phyloP scores from a whole-genome alignment of 2,329 filamentous ascomycete genomes.

The Penicillium sp. region DNA sequence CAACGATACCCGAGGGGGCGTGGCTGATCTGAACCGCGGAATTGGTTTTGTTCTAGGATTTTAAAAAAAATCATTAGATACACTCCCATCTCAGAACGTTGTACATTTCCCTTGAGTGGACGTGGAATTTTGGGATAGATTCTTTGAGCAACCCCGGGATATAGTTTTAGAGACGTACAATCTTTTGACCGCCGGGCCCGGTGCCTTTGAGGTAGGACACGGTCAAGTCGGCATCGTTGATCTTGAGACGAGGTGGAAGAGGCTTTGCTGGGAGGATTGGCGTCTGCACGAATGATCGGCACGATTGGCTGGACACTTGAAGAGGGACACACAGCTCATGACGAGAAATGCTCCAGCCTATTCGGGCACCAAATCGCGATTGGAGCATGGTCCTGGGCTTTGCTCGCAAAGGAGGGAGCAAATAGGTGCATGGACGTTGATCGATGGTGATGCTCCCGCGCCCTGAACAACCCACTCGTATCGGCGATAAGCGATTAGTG shows the following conservation, averaged over 20 bases:
- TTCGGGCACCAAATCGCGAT: neutral
- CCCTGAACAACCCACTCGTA: too few relatives aligned
- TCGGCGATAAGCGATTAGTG: too few relatives aligned
- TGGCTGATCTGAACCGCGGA: slow-evolving; percentile 93
- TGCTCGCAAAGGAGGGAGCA: too few relatives aligned
- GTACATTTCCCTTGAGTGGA: neutral
- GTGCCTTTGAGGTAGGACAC: slow-evolving; percentile 85
- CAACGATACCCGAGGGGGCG: slow-evolving; percentile 79
- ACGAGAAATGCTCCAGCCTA: neutral
- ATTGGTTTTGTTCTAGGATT: slow-evolving; percentile 79
- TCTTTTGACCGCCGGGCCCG: slow-evolving; percentile 93
- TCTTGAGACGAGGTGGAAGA: slow-evolving; percentile 68
- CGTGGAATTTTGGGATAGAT: neutral
- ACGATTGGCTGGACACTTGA: neutral
- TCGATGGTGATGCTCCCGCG: too few relatives aligned
- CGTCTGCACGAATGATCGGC: slow-evolving; percentile 22
- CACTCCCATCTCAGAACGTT: too few relatives aligned
- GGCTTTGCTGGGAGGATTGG: slow-evolving; percentile 44
- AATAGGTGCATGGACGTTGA: too few relatives aligned
- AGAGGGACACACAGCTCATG: neutral
- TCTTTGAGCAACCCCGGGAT: too few relatives aligned
- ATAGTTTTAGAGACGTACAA: slow-evolving; percentile 48
- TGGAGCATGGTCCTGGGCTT: too few relatives aligned
- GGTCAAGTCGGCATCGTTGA: slow-evolving; percentile 72
- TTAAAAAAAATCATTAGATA: too few relatives aligned